Evolutionary conservation across 225 moss, liverwort and hornwort species (phyloP), one percentile per base, ranked within the genome.

Genomic region (Bryum argenteum): DNA sequence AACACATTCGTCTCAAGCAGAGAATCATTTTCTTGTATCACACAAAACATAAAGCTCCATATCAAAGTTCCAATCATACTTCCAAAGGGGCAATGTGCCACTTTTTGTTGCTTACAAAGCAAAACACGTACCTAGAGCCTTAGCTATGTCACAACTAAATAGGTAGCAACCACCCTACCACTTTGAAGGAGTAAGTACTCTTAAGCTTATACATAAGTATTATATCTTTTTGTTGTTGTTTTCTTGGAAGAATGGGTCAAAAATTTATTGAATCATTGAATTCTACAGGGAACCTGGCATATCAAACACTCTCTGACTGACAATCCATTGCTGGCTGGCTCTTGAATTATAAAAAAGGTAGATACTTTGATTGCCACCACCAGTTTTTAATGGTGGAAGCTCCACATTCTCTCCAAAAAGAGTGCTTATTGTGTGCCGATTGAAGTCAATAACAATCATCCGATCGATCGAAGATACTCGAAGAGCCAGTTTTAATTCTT

Each of bases 71-170:
- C 23, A 9, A 45, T 18, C 39, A 39, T 8, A 33, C 13, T 67
- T 50, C 11, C n/a, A 60, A 74, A 73, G 17, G 63, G 84, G 84
- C 81, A 84, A 84, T 84, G 81, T 81, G 81, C 84, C 84, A 48
- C 67, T 67, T 58, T 59, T 42, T 67, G 48, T 59, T 50, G 71
- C 75, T 71, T 81, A 68, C 64, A 71, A 62, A 26, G 54, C 59
- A 54, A 76, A 79, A 58, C 69, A 72, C 72, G 68, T 54, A 54
- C 65, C 81, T 78, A 33, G 67, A 75, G 50, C 54, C 75, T 76
- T 81, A 65, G 79, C 81, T 78, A 81, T 81, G 69, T 75, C 81
- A 77, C 84, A 85, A 78, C 78, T 81, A 81, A 65, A 69, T 61
- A 79, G 72, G 72, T 71, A 76, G 72, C 72, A 73, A 78, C 69